phyloP scores from a whole-genome alignment of 768 basidiomycete species.

The Porphyrellus cyaneotinctus region DNA sequence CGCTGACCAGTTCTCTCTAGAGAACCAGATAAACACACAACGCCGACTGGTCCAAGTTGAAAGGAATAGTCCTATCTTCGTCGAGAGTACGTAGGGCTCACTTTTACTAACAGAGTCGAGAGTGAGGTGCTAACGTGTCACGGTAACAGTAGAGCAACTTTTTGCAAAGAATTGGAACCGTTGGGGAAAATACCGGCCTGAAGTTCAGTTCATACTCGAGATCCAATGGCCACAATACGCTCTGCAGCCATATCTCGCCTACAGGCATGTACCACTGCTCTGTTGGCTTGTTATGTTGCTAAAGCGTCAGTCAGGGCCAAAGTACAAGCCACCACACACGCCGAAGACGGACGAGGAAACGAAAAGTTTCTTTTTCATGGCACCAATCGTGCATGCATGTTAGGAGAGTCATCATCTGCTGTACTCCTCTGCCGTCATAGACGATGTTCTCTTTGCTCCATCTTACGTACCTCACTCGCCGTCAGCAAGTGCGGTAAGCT shows the following conservation, averaged over 20 bases:
- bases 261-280: constrained; percentile 1
- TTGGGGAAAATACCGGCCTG: constrained; percentile 6
- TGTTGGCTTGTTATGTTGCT: background rate
- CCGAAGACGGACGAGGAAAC: constrained; percentile 8
- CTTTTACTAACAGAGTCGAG: too few species aligned
- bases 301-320: background rate
- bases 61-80: constrained; percentile 4
- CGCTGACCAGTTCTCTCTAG: background rate
- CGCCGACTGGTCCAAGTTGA: constrained; percentile 8
- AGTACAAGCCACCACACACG: constrained; percentile 4
- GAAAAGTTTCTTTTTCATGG: constrained; percentile 12
- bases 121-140: background rate
- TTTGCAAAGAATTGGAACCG: constrained; percentile 10
- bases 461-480: constrained; percentile 11
- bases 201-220: constrained; percentile 13
- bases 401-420: constrained; percentile 12
- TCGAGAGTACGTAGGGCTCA: constrained; percentile 4
- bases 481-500: constrained; percentile 10
- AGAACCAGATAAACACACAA: background rate
- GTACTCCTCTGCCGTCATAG: constrained; percentile 3
- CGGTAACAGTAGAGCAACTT: constrained; percentile 4
- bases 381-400: constrained; percentile 13
- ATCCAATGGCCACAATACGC: constrained; percentile 10
- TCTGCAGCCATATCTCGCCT: constrained; percentile 8
- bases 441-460: constrained; percentile 13